phyloP scores from a whole-genome alignment of 345 rosid species.

The Passiflora organensis region DNA sequence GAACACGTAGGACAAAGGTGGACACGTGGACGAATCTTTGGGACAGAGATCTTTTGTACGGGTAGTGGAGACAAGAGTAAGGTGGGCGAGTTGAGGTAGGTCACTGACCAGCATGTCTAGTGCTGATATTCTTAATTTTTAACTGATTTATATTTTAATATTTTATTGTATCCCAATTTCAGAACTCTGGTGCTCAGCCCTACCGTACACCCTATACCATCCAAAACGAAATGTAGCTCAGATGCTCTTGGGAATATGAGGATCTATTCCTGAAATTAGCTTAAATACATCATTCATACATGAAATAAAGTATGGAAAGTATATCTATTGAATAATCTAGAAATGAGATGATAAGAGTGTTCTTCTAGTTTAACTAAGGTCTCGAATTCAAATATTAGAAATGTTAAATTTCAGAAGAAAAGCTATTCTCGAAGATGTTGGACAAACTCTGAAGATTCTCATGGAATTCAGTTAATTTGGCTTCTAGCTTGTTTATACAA shows the following conservation, averaged over 20 bases:
- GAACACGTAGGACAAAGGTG: conserved; percentile 13
- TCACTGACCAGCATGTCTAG: conserved; percentile 16
- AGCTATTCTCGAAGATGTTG: not conserved
- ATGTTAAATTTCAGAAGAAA: not conserved
- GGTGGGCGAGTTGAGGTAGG: not conserved
- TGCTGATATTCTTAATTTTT: conserved; percentile 3
- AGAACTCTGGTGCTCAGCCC: not conserved
- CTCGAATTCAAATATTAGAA: not conserved
- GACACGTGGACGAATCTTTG: conserved; percentile 32
- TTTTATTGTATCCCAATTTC: not conserved
- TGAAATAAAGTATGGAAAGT: too few relatives aligned
- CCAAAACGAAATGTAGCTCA: not conserved
- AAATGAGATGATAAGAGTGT: too few relatives aligned
- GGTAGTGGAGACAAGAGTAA: conserved; percentile 1
- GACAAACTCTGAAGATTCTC: conserved; percentile 4
- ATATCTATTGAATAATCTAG: too few relatives aligned
- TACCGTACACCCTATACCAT: not conserved
- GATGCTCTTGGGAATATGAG: not conserved
- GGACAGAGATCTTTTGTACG: not conserved
- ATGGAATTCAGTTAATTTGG: conserved; percentile 16
- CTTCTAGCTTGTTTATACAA: not conserved
- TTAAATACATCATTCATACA: too few relatives aligned
- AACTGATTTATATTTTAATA: not conserved
- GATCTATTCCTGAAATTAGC: not conserved
- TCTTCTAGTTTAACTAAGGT: too few relatives aligned